Base-by-base conservation (phyloP, 352 stramenopile species). In the Pythium folliculosum region DNA sequence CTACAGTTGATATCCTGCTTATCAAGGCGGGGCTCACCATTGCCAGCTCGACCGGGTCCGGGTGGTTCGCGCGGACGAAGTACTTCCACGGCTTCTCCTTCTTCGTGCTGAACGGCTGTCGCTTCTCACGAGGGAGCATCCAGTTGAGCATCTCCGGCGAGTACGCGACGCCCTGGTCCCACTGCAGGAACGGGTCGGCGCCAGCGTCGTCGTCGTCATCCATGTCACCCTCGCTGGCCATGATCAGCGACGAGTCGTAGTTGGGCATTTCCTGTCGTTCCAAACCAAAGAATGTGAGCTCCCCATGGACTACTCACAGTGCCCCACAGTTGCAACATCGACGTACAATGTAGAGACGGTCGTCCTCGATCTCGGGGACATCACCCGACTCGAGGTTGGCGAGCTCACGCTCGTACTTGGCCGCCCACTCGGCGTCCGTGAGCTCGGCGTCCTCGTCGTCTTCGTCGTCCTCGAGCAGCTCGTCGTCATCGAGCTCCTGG, bases 91-190 rank as follows among this genome's bases (percentile, higher is more conserved):
- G 84, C 75, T 92, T 92, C 48, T 78, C 73, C 56, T 76, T 77
- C 58, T 77, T 76, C 74, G 81, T 84, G 27, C 49, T 63, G 25
- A 89, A 80, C 21, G 81, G 77, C 74, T 81, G 74, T 70, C 81
- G 78, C 75, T 91, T 80, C 52, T 89, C 76, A 0, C 68, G 65
- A 22, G 85, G 85, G 25, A 84, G 67, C 85, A 94, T 94, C 85
- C 85, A 94, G 72, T 94, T 94, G 47, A 92, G 80, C 83, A 92
- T 92, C 63, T 92, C 85, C 0, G 85, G 85, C 16, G 80, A 76
- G 67, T 83, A 90, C 77, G 78, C 78, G 53, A 76, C 74, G 66
- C 81, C 81, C 64, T 88, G 80, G 19, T 85, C 68, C 79, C 75
- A 86, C 62, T 77, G 32, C 22, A 45, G 14, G 63, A 90, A 90